Evolutionary conservation across 345 rosid species (phyloP), one percentile per base, ranked within the genome.

Genomic region (Eucalyptus microcorys): DNA sequence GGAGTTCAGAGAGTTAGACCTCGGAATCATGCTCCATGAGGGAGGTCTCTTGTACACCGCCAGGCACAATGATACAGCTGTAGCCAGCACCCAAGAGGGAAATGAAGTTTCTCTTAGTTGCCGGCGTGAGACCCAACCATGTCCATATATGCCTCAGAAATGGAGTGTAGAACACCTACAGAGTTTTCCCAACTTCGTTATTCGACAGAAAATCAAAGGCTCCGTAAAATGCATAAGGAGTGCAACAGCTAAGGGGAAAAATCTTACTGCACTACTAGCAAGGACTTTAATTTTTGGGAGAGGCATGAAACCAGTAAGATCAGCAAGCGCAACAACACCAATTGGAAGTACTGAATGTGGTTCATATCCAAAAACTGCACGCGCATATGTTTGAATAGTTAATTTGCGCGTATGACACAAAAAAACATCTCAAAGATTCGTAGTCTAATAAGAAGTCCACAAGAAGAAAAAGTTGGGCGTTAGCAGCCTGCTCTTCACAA

Each of bases 301-400:
- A 90, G 99, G 99, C 97, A 97, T 89, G 91, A 98, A 94, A 61
- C 97, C 98, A 12, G 96, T 92, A 88, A 89, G 97, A 89, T 94
- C 98, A 81, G 96, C 93, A 22, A 98, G 95, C 2, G 93, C 94
- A 88, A 95, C 93, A 42, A 93, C 96, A 64, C 98, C 99, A 87
- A 97, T 93, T 4, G 99, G 99, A 85, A 93, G 90, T 90, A 97
- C 98, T 1, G 99, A 98, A 93, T 98, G 99, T 55, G 99, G 99
- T 92, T 98, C 99, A 86, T 94, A 98, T 47, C 98, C 99, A 87
- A 97, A 93, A 59, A 98, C 99, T 97, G 95, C 90, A 91, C 12
- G 68, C 61, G 27, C 84, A 22, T 42, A 40, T 48, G 89, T 88
- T 17, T 87, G 42, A 27, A 40, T 88, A 84, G 40, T 53, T 80